Conservation (phyloP, 2,329 filamentous ascomycete species). For the Westerdykella ornata region DNA sequence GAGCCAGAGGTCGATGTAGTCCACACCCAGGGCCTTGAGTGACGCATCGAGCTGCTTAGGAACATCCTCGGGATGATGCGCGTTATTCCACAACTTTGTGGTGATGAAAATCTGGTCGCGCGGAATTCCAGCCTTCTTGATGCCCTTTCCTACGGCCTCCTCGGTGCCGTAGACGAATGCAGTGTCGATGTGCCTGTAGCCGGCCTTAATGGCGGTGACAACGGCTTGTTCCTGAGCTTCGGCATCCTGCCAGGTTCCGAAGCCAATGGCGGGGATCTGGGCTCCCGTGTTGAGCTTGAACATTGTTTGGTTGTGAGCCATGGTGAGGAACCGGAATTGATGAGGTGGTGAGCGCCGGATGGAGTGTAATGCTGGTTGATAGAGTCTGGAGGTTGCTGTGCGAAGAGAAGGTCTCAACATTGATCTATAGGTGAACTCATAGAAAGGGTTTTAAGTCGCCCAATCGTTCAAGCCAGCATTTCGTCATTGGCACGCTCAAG, state of each 20-base stretch:
- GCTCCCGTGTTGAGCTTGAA: conserved; percentile 60
- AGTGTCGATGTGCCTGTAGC: conserved; percentile 29
- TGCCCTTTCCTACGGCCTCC: conserved; percentile 11
- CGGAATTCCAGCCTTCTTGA: conserved; percentile 27
- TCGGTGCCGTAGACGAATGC: conserved; percentile 17
- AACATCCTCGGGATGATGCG: conserved; percentile 64
- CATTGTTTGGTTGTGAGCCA: conserved; percentile 33
- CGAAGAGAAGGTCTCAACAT: neutral
- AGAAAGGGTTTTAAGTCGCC: neutral
- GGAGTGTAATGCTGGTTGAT: neutral
- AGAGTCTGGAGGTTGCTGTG: conserved; percentile 1
- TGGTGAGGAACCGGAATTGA: conserved; percentile 12
- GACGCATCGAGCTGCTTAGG: conserved; percentile 65
- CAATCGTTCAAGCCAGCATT: neutral
- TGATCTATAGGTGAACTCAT: neutral
- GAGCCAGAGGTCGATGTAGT: conserved; percentile 86
- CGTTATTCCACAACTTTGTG: conserved; percentile 86
- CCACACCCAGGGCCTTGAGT: conserved; percentile 68
- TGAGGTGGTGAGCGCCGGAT: neutral
- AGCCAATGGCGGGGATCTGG: conserved; percentile 67
- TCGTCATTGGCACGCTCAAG: neutral
- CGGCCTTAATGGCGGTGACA: conserved; percentile 23
- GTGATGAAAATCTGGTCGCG: conserved; percentile 43
- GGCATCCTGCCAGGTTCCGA: conserved; percentile 39
- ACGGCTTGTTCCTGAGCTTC: conserved; percentile 37